Evolutionary conservation across 805 yeast species (phyloP).

Genomic region (Ogataea pilisensis): DNA sequence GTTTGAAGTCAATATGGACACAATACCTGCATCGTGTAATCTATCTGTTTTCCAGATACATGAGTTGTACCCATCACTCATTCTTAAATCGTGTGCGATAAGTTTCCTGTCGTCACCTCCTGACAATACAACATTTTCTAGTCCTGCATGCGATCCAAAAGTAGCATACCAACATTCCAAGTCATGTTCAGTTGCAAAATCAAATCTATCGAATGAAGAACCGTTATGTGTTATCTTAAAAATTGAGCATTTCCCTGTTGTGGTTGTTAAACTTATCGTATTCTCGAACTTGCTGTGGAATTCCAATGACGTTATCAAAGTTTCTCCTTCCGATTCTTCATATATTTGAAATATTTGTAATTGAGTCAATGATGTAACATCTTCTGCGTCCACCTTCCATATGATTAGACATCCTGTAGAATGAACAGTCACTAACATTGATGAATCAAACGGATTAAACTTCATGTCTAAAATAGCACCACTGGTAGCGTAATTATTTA

Average conservation of each 20-base stretch:
- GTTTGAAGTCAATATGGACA: constrained; percentile 61
- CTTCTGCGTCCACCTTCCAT: constrained; percentile 46
- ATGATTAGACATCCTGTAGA: constrained; percentile 71
- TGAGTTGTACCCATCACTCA: constrained; percentile 24
- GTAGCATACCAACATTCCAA: constrained; percentile 89
- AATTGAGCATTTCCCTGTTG: constrained; percentile 58
- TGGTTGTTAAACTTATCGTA: constrained; percentile 52
- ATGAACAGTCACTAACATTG: constrained; percentile 59
- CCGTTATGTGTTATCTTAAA: constrained; percentile 29
- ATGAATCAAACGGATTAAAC: constrained; percentile 48
- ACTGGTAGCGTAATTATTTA: constrained; percentile 31
- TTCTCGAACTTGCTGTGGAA: constrained; percentile 43
- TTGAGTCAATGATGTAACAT: constrained; percentile 16
- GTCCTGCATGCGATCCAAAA: constrained; percentile 53
- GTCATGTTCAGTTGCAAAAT: constrained; percentile 46
- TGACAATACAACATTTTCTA: constrained; percentile 59
- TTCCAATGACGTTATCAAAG: constrained; percentile 60
- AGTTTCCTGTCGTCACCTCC: constrained; percentile 90
- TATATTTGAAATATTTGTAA: constrained; percentile 40
- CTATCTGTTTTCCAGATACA: constrained; percentile 39
- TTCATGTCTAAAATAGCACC: constrained; percentile 80
- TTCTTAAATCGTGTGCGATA: constrained; percentile 66
- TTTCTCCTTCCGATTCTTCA: constrained; percentile 33
- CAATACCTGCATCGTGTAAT: constrained; percentile 88
- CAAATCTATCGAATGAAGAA: constrained; percentile 7